Evolutionary conservation across 2,329 filamentous ascomycete species (phyloP).

Genomic region (Fusarium drepaniforme): DNA sequence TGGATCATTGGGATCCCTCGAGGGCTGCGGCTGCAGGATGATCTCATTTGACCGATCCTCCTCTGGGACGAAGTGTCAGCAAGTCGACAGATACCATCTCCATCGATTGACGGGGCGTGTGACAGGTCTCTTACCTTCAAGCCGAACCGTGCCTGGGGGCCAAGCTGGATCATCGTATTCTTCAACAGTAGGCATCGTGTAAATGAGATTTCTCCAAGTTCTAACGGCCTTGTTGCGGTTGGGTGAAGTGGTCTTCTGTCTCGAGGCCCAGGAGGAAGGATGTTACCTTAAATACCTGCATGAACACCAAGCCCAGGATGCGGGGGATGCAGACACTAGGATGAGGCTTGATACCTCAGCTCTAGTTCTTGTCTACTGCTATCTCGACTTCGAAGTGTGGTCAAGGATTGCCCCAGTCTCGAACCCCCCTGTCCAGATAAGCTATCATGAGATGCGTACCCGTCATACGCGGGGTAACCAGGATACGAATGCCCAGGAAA

Average conservation of each 20-base stretch:
- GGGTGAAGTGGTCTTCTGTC: neutral
- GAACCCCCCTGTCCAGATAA: neutral
- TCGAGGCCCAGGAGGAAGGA: neutral
- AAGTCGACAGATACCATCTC: neutral
- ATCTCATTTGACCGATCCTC: neutral
- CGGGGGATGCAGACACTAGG: neutral
- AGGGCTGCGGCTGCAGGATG: conserved; percentile 15
- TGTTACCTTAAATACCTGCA: neutral
- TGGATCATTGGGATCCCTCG: conserved; percentile 18
- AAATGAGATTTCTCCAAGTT: neutral
- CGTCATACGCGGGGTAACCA: neutral
- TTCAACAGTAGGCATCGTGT: neutral
- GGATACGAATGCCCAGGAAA: neutral
- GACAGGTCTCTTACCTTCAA: neutral
- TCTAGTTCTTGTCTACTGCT: neutral
- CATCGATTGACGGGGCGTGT: rapidly evolving
- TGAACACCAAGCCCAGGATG: neutral
- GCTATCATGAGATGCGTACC: neutral
- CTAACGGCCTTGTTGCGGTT: neutral
- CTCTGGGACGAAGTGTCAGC: neutral
- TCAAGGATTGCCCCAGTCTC: neutral
- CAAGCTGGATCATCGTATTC: neutral
- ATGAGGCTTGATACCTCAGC: neutral
- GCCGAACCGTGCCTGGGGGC: neutral
- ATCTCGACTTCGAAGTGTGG: neutral